Evolutionary conservation across 1,284 basidiomycete species (phyloP), one percentile per base, ranked within the genome.

Genomic region (Athelia psychrophila): DNA sequence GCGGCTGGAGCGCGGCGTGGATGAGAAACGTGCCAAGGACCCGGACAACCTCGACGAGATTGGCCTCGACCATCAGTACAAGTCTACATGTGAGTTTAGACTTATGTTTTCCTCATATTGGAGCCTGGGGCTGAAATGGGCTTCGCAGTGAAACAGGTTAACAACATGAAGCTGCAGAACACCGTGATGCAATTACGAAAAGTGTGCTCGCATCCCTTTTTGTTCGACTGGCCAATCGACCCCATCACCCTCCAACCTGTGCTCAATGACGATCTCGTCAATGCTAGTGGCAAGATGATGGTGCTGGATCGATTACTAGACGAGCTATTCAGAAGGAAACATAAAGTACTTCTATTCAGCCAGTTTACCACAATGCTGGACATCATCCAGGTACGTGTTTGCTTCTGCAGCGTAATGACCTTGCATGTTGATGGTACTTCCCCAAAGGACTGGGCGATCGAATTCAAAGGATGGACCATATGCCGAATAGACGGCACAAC

Each of bases 311-410:
- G 94, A 12, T 72, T 99, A 13, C 77, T 99, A 2, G 84, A 85
- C 42, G 93, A 87, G 51, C 72, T 99, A n/a, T 93, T 97, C 69
- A 75, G 75, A 20, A 73, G 84, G 12, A 83, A 81, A 5, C 95
- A 98, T 72, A 96, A 95, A 67, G 95, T 98, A 0, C 74, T 99
- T 25, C 69, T 98, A 30, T 99, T 99, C 71, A 89, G 90, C 52
- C 95, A 98, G 71, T 97, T 99, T 69, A 95, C 90, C 44, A 95
- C 89, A 1, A 95, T 98, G 93, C 74, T 98, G 49, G 91, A 99
- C 65, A 91, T 98, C 57, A 91, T 98, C 53, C 85, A 95, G 78
- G 91, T 91, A 48, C 48, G 73, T 65, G 9, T 6, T 42, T 42
- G 5, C 47, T 1, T 48, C 52, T 48, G 48, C 27, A 54, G 46